phyloP scores from a whole-genome alignment of 495 filamentous ascomycete species.

The Bacidia gigantensis region DNA sequence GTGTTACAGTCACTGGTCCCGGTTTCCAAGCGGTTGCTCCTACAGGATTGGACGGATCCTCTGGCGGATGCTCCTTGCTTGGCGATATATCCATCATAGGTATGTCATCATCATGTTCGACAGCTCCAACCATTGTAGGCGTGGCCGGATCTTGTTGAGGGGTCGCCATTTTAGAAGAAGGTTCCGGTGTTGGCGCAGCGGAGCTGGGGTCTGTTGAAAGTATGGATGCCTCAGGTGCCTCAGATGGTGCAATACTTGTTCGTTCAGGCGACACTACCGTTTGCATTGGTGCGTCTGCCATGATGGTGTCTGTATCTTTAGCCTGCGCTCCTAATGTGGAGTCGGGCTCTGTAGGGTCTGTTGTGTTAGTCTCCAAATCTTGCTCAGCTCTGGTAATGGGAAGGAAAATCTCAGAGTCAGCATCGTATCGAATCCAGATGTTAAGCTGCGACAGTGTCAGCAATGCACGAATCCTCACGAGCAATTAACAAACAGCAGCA shows the following conservation, averaged over 20 bases:
- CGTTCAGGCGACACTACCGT: neutral
- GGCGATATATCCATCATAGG: conserved; percentile 4
- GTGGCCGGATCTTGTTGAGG: neutral
- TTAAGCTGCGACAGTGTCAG: conserved; percentile 1
- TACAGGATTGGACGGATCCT: neutral
- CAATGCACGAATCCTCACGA: neutral
- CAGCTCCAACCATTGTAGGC: neutral
- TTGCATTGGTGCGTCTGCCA: conserved; percentile 1
- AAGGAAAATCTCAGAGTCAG: neutral
- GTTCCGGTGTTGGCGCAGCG: neutral
- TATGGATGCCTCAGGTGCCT: neutral
- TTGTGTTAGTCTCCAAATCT: neutral
- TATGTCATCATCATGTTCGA: conserved; percentile 1
- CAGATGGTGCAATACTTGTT: neutral
- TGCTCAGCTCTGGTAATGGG: neutral
- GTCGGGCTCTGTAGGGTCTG: neutral
- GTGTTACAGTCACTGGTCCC: neutral
- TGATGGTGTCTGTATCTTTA: conserved; percentile 5
- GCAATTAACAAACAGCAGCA: conserved; percentile 32
- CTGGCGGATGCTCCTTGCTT: neutral
- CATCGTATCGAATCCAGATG: conserved; percentile 5
- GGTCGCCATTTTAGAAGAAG: neutral
- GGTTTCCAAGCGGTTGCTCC: neutral
- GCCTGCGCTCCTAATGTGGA: neutral
- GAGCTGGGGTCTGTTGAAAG: neutral